Conservation (phyloP, 768 basidiomycete genomes). For the Daedaleopsis nitida region DNA sequence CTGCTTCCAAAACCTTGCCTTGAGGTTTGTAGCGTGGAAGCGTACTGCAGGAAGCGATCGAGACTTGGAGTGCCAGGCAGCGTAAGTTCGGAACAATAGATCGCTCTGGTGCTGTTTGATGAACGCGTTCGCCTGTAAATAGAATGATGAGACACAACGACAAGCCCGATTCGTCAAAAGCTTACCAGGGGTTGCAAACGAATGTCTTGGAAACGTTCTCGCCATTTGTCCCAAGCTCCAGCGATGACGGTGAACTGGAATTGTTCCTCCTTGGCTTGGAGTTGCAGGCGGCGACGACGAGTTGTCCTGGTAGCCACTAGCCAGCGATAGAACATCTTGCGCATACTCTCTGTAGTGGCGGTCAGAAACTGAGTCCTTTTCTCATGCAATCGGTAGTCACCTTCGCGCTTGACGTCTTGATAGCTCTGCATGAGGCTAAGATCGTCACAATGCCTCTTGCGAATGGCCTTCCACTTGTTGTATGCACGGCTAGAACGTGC, state of each 20-base stretch:
- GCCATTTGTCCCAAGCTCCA: constrained; percentile 78
- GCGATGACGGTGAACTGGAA: constrained; percentile 53
- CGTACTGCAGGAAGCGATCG: constrained; percentile 77
- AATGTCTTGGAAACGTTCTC: constrained; percentile 67
- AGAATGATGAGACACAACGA: neutral
- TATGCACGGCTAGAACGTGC: constrained; percentile 50
- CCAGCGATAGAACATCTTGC: constrained; percentile 74
- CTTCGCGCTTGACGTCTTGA: constrained; percentile 78
- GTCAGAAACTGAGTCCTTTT: neutral
- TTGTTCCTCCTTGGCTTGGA: constrained; percentile 66
- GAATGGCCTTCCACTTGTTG: constrained; percentile 67
- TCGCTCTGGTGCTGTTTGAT: constrained; percentile 59
- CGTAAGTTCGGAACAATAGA: constrained; percentile 66
- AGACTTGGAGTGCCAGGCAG: constrained; percentile 75
- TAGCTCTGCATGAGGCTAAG: constrained; percentile 84
- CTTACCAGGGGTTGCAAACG: constrained; percentile 66
- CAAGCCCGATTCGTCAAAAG: neutral
- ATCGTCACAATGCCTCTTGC: constrained; percentile 67
- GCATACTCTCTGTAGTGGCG: constrained; percentile 55
- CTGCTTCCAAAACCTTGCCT: constrained; percentile 59
- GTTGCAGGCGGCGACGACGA: constrained; percentile 58
- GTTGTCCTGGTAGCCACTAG: constrained; percentile 57
- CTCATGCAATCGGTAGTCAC: constrained; percentile 33
- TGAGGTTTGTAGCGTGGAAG: constrained; percentile 65
- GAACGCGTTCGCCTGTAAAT: constrained; percentile 58